Evolutionary conservation across 257 asterid genomes (phyloP).

Genomic region (Scutellaria galericulata): DNA sequence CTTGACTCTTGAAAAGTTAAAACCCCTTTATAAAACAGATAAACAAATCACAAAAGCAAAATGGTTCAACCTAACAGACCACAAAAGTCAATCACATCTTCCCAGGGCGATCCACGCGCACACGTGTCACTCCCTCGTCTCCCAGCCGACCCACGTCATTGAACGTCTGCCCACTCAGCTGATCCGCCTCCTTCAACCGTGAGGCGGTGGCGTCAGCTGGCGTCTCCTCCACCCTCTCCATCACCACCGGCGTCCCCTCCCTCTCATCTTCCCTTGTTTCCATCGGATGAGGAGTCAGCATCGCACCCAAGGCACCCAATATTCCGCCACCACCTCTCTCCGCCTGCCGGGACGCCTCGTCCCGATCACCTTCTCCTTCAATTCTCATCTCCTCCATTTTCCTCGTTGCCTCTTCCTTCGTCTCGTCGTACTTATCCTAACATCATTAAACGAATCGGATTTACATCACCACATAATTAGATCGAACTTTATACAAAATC

Average conservation of each 20-base stretch:
- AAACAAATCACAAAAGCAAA: neutral
- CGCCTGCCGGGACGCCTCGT: slow-evolving; percentile 36
- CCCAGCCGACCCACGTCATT: slow-evolving; percentile 59
- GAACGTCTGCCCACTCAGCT: slow-evolving; percentile 58
- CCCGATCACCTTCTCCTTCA: slow-evolving; percentile 36
- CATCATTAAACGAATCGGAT: neutral
- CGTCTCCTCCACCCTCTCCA: slow-evolving; percentile 35
- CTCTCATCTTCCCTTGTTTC: slow-evolving; percentile 35
- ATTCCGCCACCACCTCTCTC: slow-evolving; percentile 44
- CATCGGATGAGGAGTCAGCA: slow-evolving; percentile 45
- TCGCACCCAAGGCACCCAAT: slow-evolving; percentile 54
- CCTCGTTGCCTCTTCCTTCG: slow-evolving; percentile 55
- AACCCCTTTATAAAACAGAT: neutral
- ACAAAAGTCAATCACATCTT: slow-evolving; percentile 30
- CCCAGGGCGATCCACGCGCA: slow-evolving; percentile 35
- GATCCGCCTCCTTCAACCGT: slow-evolving; percentile 50
- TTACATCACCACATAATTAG: neutral
- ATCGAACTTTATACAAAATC: neutral
- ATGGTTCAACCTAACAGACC: no score
- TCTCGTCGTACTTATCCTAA: slow-evolving; percentile 55
- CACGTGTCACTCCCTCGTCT: slow-evolving; percentile 36
- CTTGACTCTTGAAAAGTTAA: no score
- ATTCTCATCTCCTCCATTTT: slow-evolving; percentile 67
- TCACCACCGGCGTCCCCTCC: slow-evolving; percentile 50
- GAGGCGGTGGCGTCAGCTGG: slow-evolving; percentile 40